Percentiles rank a stretch among this genome's conserved stretches.
Conservation (phyloP, 2,329 filamentous ascomycete species). For the Akanthomyces muscarius region DNA sequence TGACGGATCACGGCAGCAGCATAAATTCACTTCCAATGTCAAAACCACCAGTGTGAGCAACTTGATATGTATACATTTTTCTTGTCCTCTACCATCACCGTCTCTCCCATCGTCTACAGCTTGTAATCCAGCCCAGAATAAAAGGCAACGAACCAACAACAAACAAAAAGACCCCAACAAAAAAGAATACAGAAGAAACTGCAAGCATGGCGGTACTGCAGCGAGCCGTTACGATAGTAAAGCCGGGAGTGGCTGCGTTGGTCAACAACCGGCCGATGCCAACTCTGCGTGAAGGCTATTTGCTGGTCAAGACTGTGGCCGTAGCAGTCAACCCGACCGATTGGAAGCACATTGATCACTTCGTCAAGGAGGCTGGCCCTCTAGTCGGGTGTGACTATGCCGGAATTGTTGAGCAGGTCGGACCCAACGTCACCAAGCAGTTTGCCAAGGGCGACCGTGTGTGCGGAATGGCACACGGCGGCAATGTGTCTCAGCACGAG, state of each 20-base stretch:
- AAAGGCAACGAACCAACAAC: too few species aligned
- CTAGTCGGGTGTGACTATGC: slow-evolving; percentile 43
- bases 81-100: too few species aligned
- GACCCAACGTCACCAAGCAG: slow-evolving; percentile 36
- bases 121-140: too few species aligned
- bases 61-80: too few species aligned
- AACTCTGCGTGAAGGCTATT: slow-evolving; percentile 21
- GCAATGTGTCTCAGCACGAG: slow-evolving; percentile 26
- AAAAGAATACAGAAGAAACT: too few species aligned
- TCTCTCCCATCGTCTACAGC: too few species aligned
- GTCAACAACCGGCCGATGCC: background rate
- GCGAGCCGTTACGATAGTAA: too few species aligned
- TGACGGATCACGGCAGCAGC: too few species aligned
- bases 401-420: slow-evolving; percentile 45
- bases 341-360: slow-evolving; percentile 31
- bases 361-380: slow-evolving; percentile 18
- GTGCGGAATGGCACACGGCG: slow-evolving; percentile 36
- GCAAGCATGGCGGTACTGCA: too few species aligned
- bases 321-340: slow-evolving; percentile 35
- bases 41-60: too few species aligned
- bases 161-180: too few species aligned
- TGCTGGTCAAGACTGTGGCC: slow-evolving; percentile 33
- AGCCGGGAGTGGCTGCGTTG: background rate
- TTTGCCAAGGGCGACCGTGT: slow-evolving; percentile 46
- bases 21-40: too few species aligned